These are phyloP conservation scores for Pleochaeta shiraiana DNA, from an alignment of 2,329 filamentous ascomycete species.

Conservation along the genomic window DNA sequence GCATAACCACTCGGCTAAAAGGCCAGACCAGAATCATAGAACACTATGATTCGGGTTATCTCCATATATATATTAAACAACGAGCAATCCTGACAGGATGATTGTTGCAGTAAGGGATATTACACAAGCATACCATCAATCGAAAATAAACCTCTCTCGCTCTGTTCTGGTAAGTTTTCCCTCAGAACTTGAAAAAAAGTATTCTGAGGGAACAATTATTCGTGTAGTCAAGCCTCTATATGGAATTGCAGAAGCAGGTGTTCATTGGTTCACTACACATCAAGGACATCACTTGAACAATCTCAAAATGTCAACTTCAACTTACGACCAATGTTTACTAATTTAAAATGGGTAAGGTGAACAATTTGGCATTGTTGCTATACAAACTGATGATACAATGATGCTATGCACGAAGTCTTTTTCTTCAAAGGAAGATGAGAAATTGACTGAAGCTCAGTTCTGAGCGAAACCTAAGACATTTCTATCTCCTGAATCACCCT, in stretches of 20 bases:
- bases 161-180: background rate
- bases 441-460: background rate
- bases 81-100: too few species aligned
- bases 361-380: constrained; percentile 3
- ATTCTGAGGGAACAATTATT: background rate
- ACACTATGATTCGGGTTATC: too few species aligned
- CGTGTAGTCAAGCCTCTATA: background rate
- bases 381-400: constrained; percentile 6
- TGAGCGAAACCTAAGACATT: background rate
- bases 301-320: background rate
- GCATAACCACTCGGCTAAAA: too few species aligned
- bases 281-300: constrained; percentile 1
- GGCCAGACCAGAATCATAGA: too few species aligned
- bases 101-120: background rate
- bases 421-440: background rate
- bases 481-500: background rate
- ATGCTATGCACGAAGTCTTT: background rate
- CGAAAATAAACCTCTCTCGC: background rate
- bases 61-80: too few species aligned
- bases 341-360: background rate
- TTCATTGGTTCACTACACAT: background rate
- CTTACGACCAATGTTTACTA: constrained; percentile 2
- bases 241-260: background rate
- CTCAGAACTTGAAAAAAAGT: background rate
- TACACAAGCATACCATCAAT: background rate